Evolutionary conservation across 768 basidiomycete genomes (phyloP), one percentile per base, ranked within the genome.

Genomic region (Sporobolomyces phaffii): DNA sequence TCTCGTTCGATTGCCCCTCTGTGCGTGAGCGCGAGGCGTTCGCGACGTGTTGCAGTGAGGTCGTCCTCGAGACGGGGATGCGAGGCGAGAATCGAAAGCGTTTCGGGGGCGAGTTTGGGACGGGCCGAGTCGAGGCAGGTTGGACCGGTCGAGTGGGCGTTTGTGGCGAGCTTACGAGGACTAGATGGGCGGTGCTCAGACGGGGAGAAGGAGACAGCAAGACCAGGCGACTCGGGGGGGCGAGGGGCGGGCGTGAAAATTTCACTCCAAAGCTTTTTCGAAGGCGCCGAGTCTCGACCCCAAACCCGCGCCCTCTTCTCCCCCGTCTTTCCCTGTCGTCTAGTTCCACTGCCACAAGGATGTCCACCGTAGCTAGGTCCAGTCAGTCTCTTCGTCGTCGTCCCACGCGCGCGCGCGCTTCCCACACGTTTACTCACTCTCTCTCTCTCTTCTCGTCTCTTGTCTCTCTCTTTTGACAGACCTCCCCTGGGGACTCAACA

Each of bases 401-500:
- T 45, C 18, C 20, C 44, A 8, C 20, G n/a, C n/a, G n/a, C 8
- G 10, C 44, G 9, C 15, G 44, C 29, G 24, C 34, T 34, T 17
- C 36, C 14, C 31, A 24, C 47, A 26, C 45, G 34, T 18, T 17
- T 40, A 13, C 47, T 38, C 2, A 31, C 22, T 20, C 18, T 59
- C 26, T 24, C 41, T 28, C 7, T 38, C 49, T 61, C n/a, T 33
- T 29, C 51, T 31, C 40, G 24, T 29, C 62, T 20, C 52, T 5
- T n/a, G n/a, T n/a, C n/a, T n/a, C n/a, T n/a, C n/a, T n/a, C n/a
- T n/a, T n/a, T n/a, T 34, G 14, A 31, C 50, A 70, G 64, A 65
- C 69, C 69, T 70, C 57, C 69, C 73, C 63, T 66, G 68, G 63
- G 75, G 75, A 52, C 69, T 72, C 54, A 73, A 73, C 72, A 58